These are phyloP conservation scores for Pleurotus djamor DNA, from an alignment of 768 basidiomycete species.

Conservation along the genomic window DNA sequence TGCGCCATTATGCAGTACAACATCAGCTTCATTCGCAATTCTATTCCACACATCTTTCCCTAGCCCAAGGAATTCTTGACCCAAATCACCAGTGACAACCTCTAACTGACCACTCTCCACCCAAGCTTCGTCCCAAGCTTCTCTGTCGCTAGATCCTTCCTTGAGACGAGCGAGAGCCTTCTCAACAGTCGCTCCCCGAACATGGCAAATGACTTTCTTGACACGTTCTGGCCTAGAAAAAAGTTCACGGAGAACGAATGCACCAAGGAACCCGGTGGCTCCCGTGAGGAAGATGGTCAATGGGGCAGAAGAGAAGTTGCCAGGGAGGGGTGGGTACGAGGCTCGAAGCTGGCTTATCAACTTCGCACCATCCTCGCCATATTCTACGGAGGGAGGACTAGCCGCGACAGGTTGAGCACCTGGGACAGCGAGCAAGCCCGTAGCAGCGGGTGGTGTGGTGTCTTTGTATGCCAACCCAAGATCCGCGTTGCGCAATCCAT, in stretches of 20 bases:
- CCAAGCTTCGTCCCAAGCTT: constrained; percentile 91
- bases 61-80: constrained; percentile 73
- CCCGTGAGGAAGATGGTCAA: constrained; percentile 93
- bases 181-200: constrained; percentile 65
- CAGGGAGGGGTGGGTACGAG: constrained; percentile 59
- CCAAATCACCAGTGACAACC: constrained; percentile 83
- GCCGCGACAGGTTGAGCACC: constrained; percentile 3
- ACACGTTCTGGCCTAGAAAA: constrained; percentile 62
- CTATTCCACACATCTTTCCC: constrained; percentile 59
- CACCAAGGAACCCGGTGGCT: constrained; percentile 95
- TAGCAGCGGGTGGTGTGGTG: constrained; percentile 11
- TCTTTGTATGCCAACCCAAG: constrained; percentile 60
- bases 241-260: constrained; percentile 84
- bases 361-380: constrained; percentile 73
- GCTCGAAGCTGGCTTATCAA: constrained; percentile 57
- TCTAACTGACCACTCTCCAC: constrained; percentile 62
- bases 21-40: constrained; percentile 72
- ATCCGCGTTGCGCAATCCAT: constrained; percentile 73
- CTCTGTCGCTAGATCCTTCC: constrained; percentile 72
- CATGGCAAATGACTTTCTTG: constrained; percentile 88
- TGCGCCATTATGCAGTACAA: constrained; percentile 94
- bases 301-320: constrained; percentile 48
- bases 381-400: constrained; percentile 47
- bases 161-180: constrained; percentile 69
- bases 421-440: constrained; percentile 13